Conservation (phyloP, 768 basidiomycete species). For the Porphyrellus cyaneotinctus region DNA sequence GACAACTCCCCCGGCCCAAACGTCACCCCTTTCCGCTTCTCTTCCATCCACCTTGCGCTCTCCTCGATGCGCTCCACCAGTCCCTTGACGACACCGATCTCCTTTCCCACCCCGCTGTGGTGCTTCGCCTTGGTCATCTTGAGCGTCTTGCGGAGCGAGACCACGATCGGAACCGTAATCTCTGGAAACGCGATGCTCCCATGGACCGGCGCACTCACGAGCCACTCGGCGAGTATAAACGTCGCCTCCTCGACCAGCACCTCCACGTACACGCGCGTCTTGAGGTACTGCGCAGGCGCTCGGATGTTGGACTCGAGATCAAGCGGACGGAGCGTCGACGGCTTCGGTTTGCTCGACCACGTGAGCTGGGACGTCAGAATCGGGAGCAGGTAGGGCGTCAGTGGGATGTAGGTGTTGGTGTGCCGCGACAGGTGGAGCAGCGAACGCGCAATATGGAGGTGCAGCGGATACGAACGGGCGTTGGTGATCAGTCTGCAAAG, state of each 20-base stretch:
- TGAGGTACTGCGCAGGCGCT: constrained; percentile 81
- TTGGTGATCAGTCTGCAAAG: constrained; percentile 84
- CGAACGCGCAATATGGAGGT: constrained; percentile 87
- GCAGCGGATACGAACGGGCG: constrained; percentile 89
- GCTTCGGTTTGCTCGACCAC: constrained; percentile 66
- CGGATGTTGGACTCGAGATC: constrained; percentile 87
- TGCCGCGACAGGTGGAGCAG: constrained; percentile 81
- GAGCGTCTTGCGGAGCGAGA: constrained; percentile 66
- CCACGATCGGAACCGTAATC: constrained; percentile 72
- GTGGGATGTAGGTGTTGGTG: constrained; percentile 81
- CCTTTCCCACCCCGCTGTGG: constrained; percentile 43
- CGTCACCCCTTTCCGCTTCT: constrained; percentile 59
- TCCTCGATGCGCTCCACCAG: constrained; percentile 88
- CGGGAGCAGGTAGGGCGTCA: constrained; percentile 83
- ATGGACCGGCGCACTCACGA: constrained; percentile 63
- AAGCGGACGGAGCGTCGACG: constrained; percentile 82
- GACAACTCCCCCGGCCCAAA: constrained; percentile 72
- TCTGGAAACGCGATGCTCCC: constrained; percentile 94
- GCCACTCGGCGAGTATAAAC: constrained; percentile 80
- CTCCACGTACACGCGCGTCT: constrained; percentile 83
- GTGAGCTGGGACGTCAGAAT: constrained; percentile 75
- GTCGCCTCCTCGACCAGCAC: constrained; percentile 76
- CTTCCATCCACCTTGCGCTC: constrained; percentile 73
- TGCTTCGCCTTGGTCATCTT: constrained; percentile 51
- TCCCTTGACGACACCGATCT: constrained; percentile 60